Evolutionary conservation across 306 rosid genomes (phyloP).

Genomic region (Comarum palustre): DNA sequence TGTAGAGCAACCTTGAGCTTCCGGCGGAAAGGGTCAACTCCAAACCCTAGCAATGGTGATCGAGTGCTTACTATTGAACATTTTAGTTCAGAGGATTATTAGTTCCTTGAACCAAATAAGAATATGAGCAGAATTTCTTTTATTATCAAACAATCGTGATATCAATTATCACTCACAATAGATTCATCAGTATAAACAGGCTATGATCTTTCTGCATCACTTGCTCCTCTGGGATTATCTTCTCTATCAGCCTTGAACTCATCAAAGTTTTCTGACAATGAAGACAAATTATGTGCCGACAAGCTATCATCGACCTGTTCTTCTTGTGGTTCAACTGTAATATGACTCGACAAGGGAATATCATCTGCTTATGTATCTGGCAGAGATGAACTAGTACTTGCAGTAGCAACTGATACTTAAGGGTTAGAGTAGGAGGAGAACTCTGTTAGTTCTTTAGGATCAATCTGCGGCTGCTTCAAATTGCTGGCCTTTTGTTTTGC

Average conservation of each 20-base stretch:
- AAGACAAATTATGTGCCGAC: slow-evolving; percentile 26
- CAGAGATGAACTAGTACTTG: slow-evolving; percentile 41
- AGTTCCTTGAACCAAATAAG: neutral
- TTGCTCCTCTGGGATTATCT: slow-evolving; percentile 28
- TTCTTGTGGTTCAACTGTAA: slow-evolving; percentile 43
- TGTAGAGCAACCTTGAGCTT: too few species aligned
- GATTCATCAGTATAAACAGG: slow-evolving; percentile 28
- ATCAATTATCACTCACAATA: neutral
- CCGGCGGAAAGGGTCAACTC: too few species aligned
- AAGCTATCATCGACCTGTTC: slow-evolving; percentile 32
- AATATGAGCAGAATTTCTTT: neutral
- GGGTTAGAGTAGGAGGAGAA: slow-evolving; percentile 24
- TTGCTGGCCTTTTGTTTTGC: slow-evolving; percentile 64
- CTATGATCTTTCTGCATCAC: slow-evolving; percentile 38
- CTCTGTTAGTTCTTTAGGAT: slow-evolving; percentile 29
- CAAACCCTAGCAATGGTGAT: too few species aligned
- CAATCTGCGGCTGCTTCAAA: slow-evolving; percentile 62
- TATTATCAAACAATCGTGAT: slow-evolving; percentile 14
- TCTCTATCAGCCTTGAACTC: slow-evolving; percentile 76
- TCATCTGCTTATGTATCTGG: slow-evolving; percentile 55
- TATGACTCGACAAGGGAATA: slow-evolving; percentile 51
- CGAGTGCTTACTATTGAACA: neutral
- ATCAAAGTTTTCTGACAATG: slow-evolving; percentile 46
- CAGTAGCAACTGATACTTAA: slow-evolving; percentile 34
- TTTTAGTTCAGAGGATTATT: neutral